These are phyloP conservation scores for Hirsutella minnesotensis DNA, from an alignment of 2,329 filamentous ascomycete species.

Conservation along the genomic window DNA sequence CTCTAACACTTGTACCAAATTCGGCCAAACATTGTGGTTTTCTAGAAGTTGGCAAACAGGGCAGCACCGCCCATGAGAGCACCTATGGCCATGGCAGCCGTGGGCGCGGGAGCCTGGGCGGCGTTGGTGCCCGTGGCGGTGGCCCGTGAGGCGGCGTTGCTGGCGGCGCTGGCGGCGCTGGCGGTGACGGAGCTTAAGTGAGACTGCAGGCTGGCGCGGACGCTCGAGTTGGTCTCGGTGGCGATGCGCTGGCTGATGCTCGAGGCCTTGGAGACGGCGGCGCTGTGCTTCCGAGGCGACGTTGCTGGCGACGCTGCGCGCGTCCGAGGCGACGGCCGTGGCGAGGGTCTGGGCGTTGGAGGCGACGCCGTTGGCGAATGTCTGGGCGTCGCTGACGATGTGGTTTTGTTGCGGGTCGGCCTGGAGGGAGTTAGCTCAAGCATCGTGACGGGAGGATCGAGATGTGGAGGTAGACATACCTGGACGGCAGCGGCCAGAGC, in stretches of 20 bases:
- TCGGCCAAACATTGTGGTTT: too few species aligned
- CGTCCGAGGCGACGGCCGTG: conserved; percentile 4
- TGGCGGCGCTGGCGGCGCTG: conserved; percentile 7
- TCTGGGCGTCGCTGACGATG: conserved; percentile 3
- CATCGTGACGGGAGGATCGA: not conserved
- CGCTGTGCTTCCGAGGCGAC: conserved; percentile 5
- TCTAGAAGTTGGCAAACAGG: conserved; percentile 31
- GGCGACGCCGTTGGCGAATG: not conserved
- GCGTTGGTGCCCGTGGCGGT: conserved; percentile 8
- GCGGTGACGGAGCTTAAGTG: conserved; percentile 10
- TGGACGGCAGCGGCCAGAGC: conserved; percentile 19
- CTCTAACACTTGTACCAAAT: too few species aligned
- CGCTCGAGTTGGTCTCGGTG: conserved; percentile 9
- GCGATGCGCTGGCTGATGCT: conserved; percentile 11
- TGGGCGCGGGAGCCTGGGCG: conserved; percentile 21
- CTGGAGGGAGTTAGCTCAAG: not conserved
- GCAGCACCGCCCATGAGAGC: conserved; percentile 35
- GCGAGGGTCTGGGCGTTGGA: conserved; percentile 4
- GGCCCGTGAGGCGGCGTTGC: conserved; percentile 8
- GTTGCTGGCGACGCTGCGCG: conserved; percentile 2
- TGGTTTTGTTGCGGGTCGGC: conserved; percentile 4
- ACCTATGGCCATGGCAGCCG: conserved; percentile 31
- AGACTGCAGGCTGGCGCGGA: conserved; percentile 12
- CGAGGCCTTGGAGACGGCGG: conserved; percentile 12
- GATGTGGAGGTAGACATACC: conserved; percentile 9